Percentiles rank a stretch among this genome's conserved stretches.
Conservation (phyloP, 495 filamentous ascomycete genomes). For the Rostrohypoxylon terebratum region DNA sequence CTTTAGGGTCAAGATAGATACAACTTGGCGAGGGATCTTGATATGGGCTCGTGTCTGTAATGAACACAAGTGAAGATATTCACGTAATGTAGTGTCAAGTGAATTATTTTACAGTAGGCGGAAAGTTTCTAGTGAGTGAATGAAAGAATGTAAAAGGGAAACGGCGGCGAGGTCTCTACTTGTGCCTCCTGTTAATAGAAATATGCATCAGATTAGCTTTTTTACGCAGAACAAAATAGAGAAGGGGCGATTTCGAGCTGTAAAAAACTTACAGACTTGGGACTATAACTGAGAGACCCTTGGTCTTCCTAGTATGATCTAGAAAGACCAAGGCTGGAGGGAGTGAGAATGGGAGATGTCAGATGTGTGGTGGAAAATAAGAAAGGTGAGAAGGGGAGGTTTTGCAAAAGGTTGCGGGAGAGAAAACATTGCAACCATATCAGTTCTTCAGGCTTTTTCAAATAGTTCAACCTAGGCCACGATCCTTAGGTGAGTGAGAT, state of each 20-base stretch:
- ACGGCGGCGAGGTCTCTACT: neutral
- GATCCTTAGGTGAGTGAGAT: neutral
- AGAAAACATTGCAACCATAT: neutral
- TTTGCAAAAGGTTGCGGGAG: neutral
- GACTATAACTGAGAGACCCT: neutral
- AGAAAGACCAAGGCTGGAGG: neutral
- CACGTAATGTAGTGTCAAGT: neutral
- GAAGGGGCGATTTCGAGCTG: neutral
- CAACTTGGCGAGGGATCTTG: neutral
- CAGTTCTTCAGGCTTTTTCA: neutral
- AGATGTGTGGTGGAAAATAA: neutral
- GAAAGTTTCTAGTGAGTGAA: neutral
- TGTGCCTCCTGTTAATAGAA: neutral
- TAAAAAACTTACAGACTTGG: neutral
- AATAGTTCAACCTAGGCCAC: neutral
- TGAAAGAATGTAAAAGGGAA: neutral
- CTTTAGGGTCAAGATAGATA: neutral
- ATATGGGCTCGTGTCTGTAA: neutral
- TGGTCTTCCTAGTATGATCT: neutral
- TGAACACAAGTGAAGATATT: neutral
- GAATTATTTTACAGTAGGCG: neutral
- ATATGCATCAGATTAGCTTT: neutral
- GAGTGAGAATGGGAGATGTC: neutral
- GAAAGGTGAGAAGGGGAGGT: neutral
- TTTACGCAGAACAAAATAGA: neutral